Conservation (phyloP, 352 stramenopile genomes). For the Detonula confervacea region DNA sequence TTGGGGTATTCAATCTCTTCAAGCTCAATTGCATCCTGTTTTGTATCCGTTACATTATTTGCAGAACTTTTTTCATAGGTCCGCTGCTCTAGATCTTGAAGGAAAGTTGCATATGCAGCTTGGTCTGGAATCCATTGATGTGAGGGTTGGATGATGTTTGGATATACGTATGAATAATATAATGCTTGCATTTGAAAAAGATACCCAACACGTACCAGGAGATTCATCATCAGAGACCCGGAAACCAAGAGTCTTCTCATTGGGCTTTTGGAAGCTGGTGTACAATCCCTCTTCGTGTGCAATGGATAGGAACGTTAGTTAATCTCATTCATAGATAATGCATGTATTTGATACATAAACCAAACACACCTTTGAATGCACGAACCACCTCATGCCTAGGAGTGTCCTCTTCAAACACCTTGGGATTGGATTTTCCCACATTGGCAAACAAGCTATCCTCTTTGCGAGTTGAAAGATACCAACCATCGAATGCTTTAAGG, state of each 20-base stretch:
- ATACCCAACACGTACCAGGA: no score
- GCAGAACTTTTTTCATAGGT: background rate
- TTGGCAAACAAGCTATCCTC: background rate
- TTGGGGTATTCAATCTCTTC: background rate
- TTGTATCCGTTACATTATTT: background rate
- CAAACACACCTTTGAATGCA: background rate
- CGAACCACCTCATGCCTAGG: background rate
- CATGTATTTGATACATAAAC: no score
- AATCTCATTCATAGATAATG: no score
- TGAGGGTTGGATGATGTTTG: no score
- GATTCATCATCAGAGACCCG: background rate
- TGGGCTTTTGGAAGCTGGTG: background rate
- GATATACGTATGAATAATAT: no score
- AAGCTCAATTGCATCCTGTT: no score
- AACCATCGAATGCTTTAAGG: conserved; percentile 7
- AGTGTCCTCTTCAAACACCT: background rate
- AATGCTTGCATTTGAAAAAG: no score
- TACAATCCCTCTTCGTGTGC: background rate
- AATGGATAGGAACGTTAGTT: no score
- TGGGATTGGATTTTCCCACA: background rate
- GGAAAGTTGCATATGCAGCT: background rate
- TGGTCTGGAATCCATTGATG: no score
- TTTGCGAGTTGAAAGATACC: background rate
- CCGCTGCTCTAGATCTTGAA: background rate
- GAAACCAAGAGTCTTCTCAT: conserved; percentile 18